Base-by-base conservation (phyloP, 2,329 filamentous ascomycete genomes). In the Akanthomyces muscarius region DNA sequence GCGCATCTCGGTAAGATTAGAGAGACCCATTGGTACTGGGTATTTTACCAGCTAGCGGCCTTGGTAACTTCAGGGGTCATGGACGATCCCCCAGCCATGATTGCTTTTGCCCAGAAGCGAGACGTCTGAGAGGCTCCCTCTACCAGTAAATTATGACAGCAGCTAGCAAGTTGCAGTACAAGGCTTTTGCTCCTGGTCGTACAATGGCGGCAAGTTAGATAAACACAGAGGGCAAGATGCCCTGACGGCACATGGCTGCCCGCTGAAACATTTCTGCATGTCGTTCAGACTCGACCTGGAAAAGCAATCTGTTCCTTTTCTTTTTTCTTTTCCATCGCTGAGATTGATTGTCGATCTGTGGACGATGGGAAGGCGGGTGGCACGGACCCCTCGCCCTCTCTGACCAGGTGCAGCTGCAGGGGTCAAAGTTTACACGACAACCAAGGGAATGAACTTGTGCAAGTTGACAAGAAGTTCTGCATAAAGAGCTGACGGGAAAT, bases 341-440 rank as follows among this genome's bases (percentile, higher is more conserved):
- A 47, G 42, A 47, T 57, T 23, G 41, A 47, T 30, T 33, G 42
- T 58, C 44, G 55, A 58, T 58, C 55, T 28, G 55, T 28, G 45
- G 45, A 48, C n/a, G 45, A 28, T 48, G 21, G 44, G 21, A 8
- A 21, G 18, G 14, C n/a, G 33, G 18, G 23, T n/a, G 30, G 55
- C 55, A 48, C 42, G 55, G 55, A n/a, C 55, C 50, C 11, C 23
- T 18, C 36, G 7, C 36, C 21, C 38, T 54, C 21, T 41, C 5
- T n/a, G 23, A n/a, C 52, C 25, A 25, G 36, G 33, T 53, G 36
- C 13, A 42, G 33, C 5, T 4, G n/a, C 8, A 8, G n/a, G n/a
- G 44, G 44, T 44, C 16, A 23, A 47, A 4, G n/a, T 47, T 47
- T 23, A n/a, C 7, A 23, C n/a, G 44, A 23, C n/a, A n/a, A 21